Conservation (phyloP, 768 basidiomycete genomes). For the Gloeophyllum trabeum region DNA sequence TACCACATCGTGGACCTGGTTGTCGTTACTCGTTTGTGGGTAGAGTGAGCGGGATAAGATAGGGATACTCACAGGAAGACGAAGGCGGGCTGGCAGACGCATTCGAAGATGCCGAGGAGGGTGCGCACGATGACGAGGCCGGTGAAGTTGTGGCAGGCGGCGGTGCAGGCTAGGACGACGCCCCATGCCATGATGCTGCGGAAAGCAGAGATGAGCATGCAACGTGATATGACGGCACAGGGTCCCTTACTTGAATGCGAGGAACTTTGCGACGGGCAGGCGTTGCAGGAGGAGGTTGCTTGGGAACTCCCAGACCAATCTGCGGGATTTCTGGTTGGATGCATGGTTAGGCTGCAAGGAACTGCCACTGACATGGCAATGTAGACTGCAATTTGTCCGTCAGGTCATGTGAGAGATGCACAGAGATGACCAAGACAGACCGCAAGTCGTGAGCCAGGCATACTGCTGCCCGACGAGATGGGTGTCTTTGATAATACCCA, state of each 20-base stretch:
- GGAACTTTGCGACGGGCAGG: constrained; percentile 37
- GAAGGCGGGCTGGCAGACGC: constrained; percentile 35
- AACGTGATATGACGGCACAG: too few species aligned
- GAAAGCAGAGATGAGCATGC: not conserved
- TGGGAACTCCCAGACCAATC: constrained; percentile 33
- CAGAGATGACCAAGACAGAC: constrained; percentile 14
- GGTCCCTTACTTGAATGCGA: constrained; percentile 26
- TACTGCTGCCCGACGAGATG: constrained; percentile 38
- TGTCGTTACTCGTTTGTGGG: not conserved
- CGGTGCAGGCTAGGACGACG: constrained; percentile 34
- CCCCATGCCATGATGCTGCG: constrained; percentile 30
- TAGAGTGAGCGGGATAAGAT: not conserved
- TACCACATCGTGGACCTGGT: constrained; percentile 40
- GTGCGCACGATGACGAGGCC: constrained; percentile 35
- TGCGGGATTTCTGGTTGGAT: constrained; percentile 5
- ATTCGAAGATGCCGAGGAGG: constrained; percentile 35
- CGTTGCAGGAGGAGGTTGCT: constrained; percentile 36
- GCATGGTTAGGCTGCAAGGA: constrained; percentile 1
- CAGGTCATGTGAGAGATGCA: not conserved
- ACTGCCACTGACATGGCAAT: constrained; percentile 2
- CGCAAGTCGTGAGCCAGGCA: constrained; percentile 35
- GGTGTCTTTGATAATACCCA: constrained; percentile 33
- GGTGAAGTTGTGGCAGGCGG: constrained; percentile 32
- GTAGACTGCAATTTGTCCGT: constrained; percentile 1
- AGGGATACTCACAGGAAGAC: constrained; percentile 25